Evolutionary conservation across 2,329 filamentous ascomycete genomes (phyloP), one percentile per base, ranked within the genome.

Genomic region (Neopestalotiopsis sp.): DNA sequence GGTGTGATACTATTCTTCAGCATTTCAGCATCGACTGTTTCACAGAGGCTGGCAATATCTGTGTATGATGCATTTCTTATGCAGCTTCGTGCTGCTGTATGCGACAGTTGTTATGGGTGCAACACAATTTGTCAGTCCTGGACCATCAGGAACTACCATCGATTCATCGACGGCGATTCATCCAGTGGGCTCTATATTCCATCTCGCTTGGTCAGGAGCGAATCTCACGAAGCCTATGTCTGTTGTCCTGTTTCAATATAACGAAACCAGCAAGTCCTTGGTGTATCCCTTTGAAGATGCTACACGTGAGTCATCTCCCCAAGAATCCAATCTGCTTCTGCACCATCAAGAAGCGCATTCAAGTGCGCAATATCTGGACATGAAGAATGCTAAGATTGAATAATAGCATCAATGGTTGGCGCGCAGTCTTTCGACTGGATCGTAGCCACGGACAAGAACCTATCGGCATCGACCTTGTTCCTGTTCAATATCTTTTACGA

Each of bases 251-350:
- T 65, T 68, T 49, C 67, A 68, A 49, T 58, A 24, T 5, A 13
- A 53, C 7, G 45, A 53, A 53, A 53, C 45, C n/a, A 34, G 20
- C 7, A 32, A 24, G 61, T 45, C 28, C 7, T 28, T 68, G 61
- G 61, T 65, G 7, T 65, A 65, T 12, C 61, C 67, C 20, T 68
- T 68, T 49, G 67, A 68, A 34, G 63, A 68, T 45, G 45, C 63
- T 9, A 56, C 40, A 17, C 59, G 59, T 68, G 28, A 68, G 66
- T 64, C 12, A n/a, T 40, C 17, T 14, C n/a, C 5, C 13, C 28
- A 38, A 38, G 20, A 38, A 2, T 28, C 3, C 24, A 4, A 28
- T 28, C 4, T 32, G 10, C 13, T 3, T n/a, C 14, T 32, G 9
- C 9, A 20, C 9, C 14, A 3, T 7, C 1, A 7, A 13, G 10